Evolutionary conservation across 2,329 filamentous ascomycete genomes (phyloP).

Genomic region (Fusarium acutatum): DNA sequence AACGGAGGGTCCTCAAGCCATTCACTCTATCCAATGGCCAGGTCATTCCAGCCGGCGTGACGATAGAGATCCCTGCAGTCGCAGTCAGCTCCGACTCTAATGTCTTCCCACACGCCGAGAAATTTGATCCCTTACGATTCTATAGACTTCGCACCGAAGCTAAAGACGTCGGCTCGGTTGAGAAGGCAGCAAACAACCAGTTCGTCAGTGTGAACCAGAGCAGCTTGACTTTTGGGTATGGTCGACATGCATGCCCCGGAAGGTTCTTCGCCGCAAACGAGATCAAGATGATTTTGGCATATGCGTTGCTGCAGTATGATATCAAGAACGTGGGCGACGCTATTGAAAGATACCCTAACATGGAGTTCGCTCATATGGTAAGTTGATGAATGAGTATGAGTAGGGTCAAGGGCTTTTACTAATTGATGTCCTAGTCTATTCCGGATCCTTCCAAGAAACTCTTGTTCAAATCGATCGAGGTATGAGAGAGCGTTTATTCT

Average conservation of each 20-base stretch:
- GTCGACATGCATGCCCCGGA: not conserved
- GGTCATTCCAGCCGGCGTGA: not conserved
- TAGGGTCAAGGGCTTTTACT: rapidly evolving
- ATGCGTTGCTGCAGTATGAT: not conserved
- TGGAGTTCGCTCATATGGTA: not conserved
- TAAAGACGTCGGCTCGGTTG: not conserved
- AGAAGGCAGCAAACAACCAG: not conserved
- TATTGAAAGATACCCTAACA: not conserved
- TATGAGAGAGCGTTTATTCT: not conserved
- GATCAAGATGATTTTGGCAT: not conserved
- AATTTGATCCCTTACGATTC: not conserved
- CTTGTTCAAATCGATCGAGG: not conserved
- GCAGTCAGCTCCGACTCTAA: not conserved
- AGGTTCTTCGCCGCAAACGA: not conserved
- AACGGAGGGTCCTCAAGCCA: not conserved
- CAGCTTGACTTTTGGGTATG: not conserved
- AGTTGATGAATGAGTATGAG: rapidly evolving
- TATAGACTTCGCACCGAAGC: not conserved
- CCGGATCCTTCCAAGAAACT: not conserved
- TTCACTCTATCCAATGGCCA: not conserved
- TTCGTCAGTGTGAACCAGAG: not conserved
- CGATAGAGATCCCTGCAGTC: not conserved
- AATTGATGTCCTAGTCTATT: rapidly evolving
- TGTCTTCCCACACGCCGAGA: rapidly evolving
- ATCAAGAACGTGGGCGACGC: not conserved